Evolutionary conservation across 2,329 filamentous ascomycete species (phyloP).

Genomic region (Aureobasidium namibiae): DNA sequence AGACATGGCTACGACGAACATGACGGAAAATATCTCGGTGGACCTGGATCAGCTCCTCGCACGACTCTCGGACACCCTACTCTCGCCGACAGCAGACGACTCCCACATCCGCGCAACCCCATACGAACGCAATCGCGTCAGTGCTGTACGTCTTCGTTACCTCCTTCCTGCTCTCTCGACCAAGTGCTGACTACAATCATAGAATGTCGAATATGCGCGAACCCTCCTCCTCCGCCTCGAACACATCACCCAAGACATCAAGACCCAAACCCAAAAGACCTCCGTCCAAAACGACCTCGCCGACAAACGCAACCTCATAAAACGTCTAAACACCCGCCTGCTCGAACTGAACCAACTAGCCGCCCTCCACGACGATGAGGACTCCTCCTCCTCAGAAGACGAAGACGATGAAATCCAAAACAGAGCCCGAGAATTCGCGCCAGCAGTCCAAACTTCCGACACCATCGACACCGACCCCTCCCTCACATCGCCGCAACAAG

Average conservation of each 20-base stretch:
- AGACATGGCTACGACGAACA: not conserved
- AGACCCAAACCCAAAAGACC: slow-evolving; percentile 48
- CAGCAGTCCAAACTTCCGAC: slow-evolving; percentile 26
- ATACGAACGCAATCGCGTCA: slow-evolving; percentile 56
- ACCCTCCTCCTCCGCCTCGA: slow-evolving; percentile 62
- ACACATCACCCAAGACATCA: slow-evolving; percentile 55
- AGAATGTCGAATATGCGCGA: slow-evolving; percentile 63
- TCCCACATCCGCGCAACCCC: slow-evolving; percentile 52
- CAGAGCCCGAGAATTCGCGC: slow-evolving; percentile 40
- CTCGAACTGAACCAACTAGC: slow-evolving; percentile 58
- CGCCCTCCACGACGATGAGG: slow-evolving; percentile 18
- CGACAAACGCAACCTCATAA: slow-evolving; percentile 57
- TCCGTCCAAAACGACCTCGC: slow-evolving; percentile 57
- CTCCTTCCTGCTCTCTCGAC: not conserved
- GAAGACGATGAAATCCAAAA: slow-evolving; percentile 33
- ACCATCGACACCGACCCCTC: slow-evolving; percentile 24
- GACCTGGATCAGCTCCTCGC: slow-evolving; percentile 57
- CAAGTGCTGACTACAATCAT: accelerated
- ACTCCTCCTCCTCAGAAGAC: slow-evolving; percentile 25
- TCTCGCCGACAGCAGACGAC: slow-evolving; percentile 50
- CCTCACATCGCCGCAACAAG: slow-evolving; percentile 15
- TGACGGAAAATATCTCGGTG: slow-evolving; percentile 17
- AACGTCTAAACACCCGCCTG: slow-evolving; percentile 57
- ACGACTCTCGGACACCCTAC: slow-evolving; percentile 57
- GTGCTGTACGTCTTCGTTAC: slow-evolving; percentile 36